These are phyloP conservation scores for Aphanocladium album DNA, from an alignment of 2,329 filamentous ascomycete genomes.

Conservation along the genomic window DNA sequence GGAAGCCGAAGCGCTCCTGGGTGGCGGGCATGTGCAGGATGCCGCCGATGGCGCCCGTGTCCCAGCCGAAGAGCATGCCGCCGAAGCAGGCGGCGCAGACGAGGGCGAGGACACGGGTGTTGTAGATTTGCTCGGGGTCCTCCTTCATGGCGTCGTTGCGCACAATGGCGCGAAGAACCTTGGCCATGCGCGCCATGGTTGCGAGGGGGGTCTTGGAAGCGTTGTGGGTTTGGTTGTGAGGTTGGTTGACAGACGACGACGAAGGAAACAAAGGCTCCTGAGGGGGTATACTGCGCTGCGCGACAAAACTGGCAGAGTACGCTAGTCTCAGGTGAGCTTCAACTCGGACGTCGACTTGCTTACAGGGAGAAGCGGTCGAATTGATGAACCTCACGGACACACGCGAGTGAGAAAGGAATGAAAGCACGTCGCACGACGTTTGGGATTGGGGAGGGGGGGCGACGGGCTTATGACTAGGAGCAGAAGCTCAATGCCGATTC, in stretches of 20 bases:
- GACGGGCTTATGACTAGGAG: background rate
- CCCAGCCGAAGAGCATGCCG: slow-evolving; percentile 49
- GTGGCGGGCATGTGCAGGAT: slow-evolving; percentile 58
- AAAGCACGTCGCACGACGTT: background rate
- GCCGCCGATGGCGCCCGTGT: slow-evolving; percentile 63
- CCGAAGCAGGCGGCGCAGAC: slow-evolving; percentile 64
- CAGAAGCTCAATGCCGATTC: background rate
- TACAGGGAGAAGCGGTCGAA: background rate
- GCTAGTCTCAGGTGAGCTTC: background rate
- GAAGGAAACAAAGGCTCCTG: background rate
- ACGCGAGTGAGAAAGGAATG: background rate
- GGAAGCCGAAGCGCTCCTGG: slow-evolving; percentile 38
- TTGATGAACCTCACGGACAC: background rate
- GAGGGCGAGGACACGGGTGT: slow-evolving; percentile 62
- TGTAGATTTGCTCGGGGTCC: slow-evolving; percentile 64
- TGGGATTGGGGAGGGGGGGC: background rate
- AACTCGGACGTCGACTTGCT: background rate
- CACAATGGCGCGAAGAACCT: slow-evolving; percentile 51
- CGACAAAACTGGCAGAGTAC: background rate
- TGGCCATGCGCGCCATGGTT: slow-evolving; percentile 36
- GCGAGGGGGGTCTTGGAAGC: background rate
- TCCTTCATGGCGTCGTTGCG: slow-evolving; percentile 67
- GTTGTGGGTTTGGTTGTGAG: background rate
- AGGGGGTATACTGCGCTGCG: background rate
- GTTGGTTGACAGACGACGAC: background rate